Conservation (phyloP, 2,329 filamentous ascomycete genomes). For the Fusarium agapanthi region DNA sequence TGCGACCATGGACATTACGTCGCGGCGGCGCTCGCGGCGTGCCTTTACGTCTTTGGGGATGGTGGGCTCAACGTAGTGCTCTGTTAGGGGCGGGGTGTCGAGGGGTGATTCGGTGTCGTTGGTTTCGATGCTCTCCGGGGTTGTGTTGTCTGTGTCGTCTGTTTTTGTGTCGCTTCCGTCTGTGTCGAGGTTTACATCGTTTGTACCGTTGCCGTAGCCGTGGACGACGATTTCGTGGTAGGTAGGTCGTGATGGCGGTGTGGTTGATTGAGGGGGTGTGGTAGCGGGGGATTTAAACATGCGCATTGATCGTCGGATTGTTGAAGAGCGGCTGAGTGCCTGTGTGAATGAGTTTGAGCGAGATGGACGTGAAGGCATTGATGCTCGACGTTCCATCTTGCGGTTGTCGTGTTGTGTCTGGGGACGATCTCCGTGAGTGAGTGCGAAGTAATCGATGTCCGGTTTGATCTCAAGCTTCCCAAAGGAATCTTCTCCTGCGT, state of each 20-base stretch:
- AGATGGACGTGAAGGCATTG: slow-evolving; percentile 33
- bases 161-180: slow-evolving; percentile 34
- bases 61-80: slow-evolving; percentile 25
- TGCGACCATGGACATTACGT: slow-evolving; percentile 42
- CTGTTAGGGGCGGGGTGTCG: slow-evolving; percentile 31
- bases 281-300: slow-evolving; percentile 41
- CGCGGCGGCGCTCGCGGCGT: slow-evolving; percentile 42
- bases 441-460: slow-evolving; percentile 64
- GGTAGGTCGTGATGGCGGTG: slow-evolving; percentile 28
- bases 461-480: slow-evolving; percentile 58
- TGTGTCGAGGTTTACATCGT: slow-evolving; percentile 46
- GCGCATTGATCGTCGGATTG: slow-evolving; percentile 47
- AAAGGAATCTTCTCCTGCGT: not conserved
- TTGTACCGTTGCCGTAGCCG: slow-evolving; percentile 64
- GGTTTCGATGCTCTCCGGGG: slow-evolving; percentile 39
- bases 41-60: slow-evolving; percentile 33
- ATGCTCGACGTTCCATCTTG: slow-evolving; percentile 27
- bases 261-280: slow-evolving; percentile 23
- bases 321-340: slow-evolving; percentile 45
- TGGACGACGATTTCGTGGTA: slow-evolving; percentile 63
- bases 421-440: slow-evolving; percentile 47
- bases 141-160: slow-evolving; percentile 23
- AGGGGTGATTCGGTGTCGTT: slow-evolving; percentile 41
- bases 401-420: slow-evolving; percentile 6
- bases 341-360: slow-evolving; percentile 45